Conservation (phyloP, 805 yeast species). For the Kodamaea restingae region DNA sequence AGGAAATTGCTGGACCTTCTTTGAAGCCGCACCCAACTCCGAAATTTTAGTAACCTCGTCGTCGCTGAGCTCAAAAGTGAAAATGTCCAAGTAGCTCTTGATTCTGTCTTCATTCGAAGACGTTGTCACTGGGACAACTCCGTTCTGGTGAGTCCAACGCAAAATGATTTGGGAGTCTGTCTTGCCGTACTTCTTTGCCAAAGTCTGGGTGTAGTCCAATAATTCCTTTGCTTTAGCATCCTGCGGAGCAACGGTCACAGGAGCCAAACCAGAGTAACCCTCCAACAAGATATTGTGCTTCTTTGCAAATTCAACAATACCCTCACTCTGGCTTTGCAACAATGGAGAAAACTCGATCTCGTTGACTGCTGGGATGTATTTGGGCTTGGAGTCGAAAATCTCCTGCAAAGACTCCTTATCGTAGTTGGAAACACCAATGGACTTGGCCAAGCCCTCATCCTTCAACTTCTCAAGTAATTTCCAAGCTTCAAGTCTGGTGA, state of each 20-base stretch:
- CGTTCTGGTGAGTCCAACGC: slow-evolving; percentile 83
- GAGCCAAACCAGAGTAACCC: slow-evolving; percentile 81
- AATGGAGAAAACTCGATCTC: slow-evolving; percentile 93
- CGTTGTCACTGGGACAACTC: slow-evolving; percentile 75
- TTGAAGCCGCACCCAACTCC: slow-evolving; percentile 32
- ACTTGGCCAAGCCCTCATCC: slow-evolving; percentile 59
- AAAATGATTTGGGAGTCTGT: slow-evolving; percentile 65
- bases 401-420: slow-evolving; percentile 66
- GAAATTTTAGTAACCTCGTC: slow-evolving; percentile 76
- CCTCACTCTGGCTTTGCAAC: slow-evolving; percentile 68
- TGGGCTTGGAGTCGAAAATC: slow-evolving; percentile 57
- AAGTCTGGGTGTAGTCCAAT: slow-evolving; percentile 44
- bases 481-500: slow-evolving; percentile 51
- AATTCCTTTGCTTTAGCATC: slow-evolving; percentile 53
- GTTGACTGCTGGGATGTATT: slow-evolving; percentile 68
- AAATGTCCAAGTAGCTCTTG: slow-evolving; percentile 53
- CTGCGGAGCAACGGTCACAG: slow-evolving; percentile 56
- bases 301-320: slow-evolving; percentile 69
- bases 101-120: slow-evolving; percentile 65
- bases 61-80: slow-evolving; percentile 48
- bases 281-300: slow-evolving; percentile 51
- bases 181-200: slow-evolving; percentile 53
- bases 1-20: slow-evolving; percentile 3
- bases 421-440: slow-evolving; percentile 82
- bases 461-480: slow-evolving; percentile 68